Base-by-base conservation (phyloP, 768 basidiomycete genomes). In the Terana coerulea region DNA sequence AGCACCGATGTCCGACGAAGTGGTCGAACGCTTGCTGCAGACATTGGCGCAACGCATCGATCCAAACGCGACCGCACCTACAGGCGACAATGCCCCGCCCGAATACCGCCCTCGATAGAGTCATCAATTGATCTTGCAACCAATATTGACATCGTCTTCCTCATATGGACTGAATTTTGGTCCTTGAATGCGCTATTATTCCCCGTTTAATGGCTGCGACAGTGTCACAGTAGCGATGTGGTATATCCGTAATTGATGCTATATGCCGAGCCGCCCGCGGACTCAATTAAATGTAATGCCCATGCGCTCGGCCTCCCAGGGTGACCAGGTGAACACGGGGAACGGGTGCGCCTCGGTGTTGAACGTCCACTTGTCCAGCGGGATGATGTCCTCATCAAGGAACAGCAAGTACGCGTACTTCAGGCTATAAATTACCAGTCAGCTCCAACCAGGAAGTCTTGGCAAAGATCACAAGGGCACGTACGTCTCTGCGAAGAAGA, bases 371-470 rank as follows among this genome's bases (percentile, higher is more conserved):
- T 67, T 62, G 58, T 74, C 71, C 28, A 74, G 63, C 19, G 72
- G 71, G 28, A 87, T 58, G 3, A 76, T 72, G 54, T 89, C 83
- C 12, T 80, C 75, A 24, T 87, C 75, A 42, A 72, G 68, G 66
- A 88, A 90, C 60, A 87, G 69, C 21, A 90, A 72, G 61, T 85
- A 71, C 35, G 86, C 71, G 62, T 89, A 88, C 69, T 88, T 87
- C 48, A 88, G 69, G 51, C 82, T 84, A 60, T 17, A 59, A 2
- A 11, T 8, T n/a, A 7, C 19, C 12, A 17, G 51, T 26, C 45
- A 10, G 3, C 45, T n/a, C 5, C 17, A n/a, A 17, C n/a, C 36
- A 21, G 28, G 31, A 21, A 40, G 39, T 9, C 5, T 29, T 11
- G 8, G 39, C 21, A 22, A n/a, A 29, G 22, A 22, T n/a, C 10